Percentiles rank a stretch among this genome's conserved stretches.
phyloP scores from a whole-genome alignment of 176 grass and related monocot genomes.

The Eragrostis nindensis region DNA sequence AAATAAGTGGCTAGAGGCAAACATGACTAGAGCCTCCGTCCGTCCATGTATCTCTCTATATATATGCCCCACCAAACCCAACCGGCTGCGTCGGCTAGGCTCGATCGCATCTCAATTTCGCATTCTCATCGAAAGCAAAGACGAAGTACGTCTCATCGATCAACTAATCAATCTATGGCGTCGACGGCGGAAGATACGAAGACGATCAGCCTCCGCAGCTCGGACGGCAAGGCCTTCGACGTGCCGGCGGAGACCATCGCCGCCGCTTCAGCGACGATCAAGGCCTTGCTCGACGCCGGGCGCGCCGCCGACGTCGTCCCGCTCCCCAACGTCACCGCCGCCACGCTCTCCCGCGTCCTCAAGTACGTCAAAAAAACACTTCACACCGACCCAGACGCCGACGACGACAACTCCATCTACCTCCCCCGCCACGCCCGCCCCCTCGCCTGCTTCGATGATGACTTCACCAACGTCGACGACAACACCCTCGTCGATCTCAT shows the following conservation, averaged over 20 bases:
- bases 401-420: no score
- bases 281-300: background rate
- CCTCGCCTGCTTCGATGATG: slow-evolving; percentile 3
- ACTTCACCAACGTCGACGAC: background rate
- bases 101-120: no score
- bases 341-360: slow-evolving; percentile 30
- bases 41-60: no score
- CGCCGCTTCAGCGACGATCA: background rate
- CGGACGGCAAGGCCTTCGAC: slow-evolving; percentile 15
- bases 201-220: slow-evolving; percentile 21
- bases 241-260: background rate
- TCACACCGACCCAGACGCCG: background rate
- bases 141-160: no score
- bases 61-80: no score
- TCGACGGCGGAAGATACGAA: background rate
- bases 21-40: no score
- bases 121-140: no score
- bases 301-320: background rate
- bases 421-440: background rate
- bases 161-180: background rate
- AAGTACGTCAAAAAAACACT: slow-evolving; percentile 37
- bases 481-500: slow-evolving; percentile 19
- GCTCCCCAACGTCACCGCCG: background rate
- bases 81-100: no score
- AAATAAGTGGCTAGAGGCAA: no score